Percentiles rank a stretch among this genome's conserved stretches.
Conservation (phyloP, 163 green algal genomes). For the Trebouxia gelatinosa region DNA sequence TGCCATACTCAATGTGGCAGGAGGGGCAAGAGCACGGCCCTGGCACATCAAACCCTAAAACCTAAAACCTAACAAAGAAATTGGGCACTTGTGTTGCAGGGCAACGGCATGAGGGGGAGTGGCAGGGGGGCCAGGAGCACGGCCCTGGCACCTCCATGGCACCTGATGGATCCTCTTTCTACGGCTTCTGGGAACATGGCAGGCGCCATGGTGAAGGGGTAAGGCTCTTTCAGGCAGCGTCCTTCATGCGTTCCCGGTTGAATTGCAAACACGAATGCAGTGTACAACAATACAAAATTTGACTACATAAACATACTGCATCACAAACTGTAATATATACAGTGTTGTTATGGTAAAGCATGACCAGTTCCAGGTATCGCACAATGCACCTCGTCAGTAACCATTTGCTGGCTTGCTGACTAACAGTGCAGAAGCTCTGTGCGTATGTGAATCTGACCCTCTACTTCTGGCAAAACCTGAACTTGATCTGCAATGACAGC, state of each 20-base stretch:
- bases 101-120: slow-evolving; percentile 94
- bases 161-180: slow-evolving; percentile 76
- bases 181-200: slow-evolving; percentile 80
- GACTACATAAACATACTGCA: no score
- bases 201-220: slow-evolving; percentile 82
- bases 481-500: no score
- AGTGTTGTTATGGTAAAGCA: no score
- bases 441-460: no score
- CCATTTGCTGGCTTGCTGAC: background rate
- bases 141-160: slow-evolving; percentile 80
- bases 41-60: background rate
- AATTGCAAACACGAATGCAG: no score
- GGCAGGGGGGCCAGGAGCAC: slow-evolving; percentile 77
- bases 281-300: no score
- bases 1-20: background rate
- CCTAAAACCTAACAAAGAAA: background rate
- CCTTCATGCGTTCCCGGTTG: no score
- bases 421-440: no score
- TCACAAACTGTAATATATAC: no score
- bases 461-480: no score
- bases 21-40: background rate
- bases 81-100: slow-evolving; percentile 38
- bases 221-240: no score
- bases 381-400: background rate
- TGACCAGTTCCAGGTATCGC: no score